These are phyloP conservation scores for Laburnicola sp. DNA, from an alignment of 2,329 filamentous ascomycete genomes.

Conservation along the genomic window DNA sequence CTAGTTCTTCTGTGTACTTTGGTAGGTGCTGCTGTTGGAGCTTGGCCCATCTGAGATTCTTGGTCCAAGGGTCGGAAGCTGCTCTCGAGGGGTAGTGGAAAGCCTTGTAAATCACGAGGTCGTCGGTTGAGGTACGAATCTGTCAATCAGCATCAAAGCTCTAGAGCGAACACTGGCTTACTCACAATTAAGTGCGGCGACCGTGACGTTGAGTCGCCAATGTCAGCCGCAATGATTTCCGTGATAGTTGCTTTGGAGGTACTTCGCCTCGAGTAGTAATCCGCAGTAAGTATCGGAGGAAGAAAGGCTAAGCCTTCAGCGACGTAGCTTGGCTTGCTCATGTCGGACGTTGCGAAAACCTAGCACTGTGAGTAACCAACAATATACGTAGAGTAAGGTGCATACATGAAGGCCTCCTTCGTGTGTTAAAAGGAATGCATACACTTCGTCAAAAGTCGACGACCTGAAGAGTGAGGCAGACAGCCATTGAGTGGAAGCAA, in stretches of 20 bases:
- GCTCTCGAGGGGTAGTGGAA: conserved; percentile 57
- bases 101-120: conserved; percentile 85
- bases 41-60: conserved; percentile 75
- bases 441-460: conserved; percentile 61
- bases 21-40: conserved; percentile 69
- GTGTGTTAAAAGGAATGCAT: conserved; percentile 76
- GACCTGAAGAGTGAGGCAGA: conserved; percentile 80
- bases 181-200: conserved; percentile 81
- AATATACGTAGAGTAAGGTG: neutral
- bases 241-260: conserved; percentile 72
- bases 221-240: conserved; percentile 80
- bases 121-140: conserved; percentile 77
- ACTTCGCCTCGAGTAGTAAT: conserved; percentile 70
- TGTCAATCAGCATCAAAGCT: conserved; percentile 40
- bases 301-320: conserved; percentile 78
- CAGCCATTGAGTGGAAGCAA: conserved; percentile 71
- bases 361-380: conserved; percentile 40
- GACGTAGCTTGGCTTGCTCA: conserved; percentile 71
- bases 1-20: conserved; percentile 55
- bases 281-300: conserved; percentile 72
- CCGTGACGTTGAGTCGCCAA: conserved; percentile 73
- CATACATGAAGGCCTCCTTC: conserved; percentile 75
- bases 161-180: conserved; percentile 3
- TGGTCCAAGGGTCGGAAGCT: conserved; percentile 52
- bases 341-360: conserved; percentile 75